Conservation (phyloP, 75 land plant genomes). For the Cupressus sempervirens region DNA sequence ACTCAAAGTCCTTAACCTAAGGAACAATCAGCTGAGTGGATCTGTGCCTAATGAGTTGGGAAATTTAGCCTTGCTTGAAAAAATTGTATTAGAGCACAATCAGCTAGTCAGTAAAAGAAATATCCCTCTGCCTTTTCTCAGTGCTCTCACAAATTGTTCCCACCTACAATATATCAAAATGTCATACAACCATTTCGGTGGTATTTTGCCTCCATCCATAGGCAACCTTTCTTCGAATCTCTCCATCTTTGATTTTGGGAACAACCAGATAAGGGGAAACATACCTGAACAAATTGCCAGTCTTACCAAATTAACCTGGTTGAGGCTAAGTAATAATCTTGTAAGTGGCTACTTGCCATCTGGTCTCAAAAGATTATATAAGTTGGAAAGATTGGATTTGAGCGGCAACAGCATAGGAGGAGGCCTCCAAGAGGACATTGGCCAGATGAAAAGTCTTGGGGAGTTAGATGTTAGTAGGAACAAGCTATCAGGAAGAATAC, state of each 20-base stretch:
- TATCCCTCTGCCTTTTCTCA: background rate
- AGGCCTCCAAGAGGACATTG: conserved; percentile 16
- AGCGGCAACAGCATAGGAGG: conserved; percentile 23
- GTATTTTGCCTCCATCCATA: conserved; percentile 40
- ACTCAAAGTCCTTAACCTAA: too few species aligned
- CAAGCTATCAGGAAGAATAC: conserved; percentile 21
- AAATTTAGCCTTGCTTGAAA: too few species aligned
- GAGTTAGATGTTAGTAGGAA: conserved; percentile 21
- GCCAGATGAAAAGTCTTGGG: conserved; percentile 5
- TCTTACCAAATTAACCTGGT: background rate
- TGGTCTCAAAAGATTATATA: background rate
- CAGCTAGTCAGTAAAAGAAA: background rate
- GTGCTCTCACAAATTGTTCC: background rate
- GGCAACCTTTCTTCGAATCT: background rate
- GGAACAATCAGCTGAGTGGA: background rate
- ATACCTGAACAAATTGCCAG: conserved; percentile 7
- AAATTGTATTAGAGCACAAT: background rate
- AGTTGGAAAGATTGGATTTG: conserved; percentile 11
- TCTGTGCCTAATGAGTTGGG: background rate
- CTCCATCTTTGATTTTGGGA: conserved; percentile 5
- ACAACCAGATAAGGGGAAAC: conserved; percentile 16
- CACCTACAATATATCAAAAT: background rate
- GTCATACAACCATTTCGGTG: conserved; percentile 41
- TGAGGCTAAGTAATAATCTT: conserved; percentile 3
- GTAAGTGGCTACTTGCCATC: conserved; percentile 11